Percentiles rank a stretch among this genome's conserved stretches.
These are phyloP conservation scores for Melampsora larici-populina DNA, from an alignment of 1,284 basidiomycete species.

Conservation along the genomic window DNA sequence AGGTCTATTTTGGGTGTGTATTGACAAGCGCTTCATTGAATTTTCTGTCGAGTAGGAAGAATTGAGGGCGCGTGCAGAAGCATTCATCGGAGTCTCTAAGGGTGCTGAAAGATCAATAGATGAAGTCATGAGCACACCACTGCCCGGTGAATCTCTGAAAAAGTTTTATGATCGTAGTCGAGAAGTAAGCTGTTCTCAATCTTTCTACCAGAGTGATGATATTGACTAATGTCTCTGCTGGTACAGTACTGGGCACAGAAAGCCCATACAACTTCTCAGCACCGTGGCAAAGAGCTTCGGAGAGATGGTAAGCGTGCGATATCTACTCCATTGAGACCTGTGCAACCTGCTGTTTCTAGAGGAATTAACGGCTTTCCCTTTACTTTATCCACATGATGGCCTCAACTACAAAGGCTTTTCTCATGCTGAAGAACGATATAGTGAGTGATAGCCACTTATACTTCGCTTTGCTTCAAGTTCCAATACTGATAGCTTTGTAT, in stretches of 20 bases:
- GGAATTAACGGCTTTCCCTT: slow-evolving; percentile 26
- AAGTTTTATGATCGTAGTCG: slow-evolving; percentile 70
- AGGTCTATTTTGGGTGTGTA: background rate
- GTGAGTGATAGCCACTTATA: slow-evolving; percentile 53
- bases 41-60: slow-evolving; percentile 56
- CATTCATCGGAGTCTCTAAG: slow-evolving; percentile 71
- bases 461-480: background rate
- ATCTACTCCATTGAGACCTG: no score
- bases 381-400: background rate
- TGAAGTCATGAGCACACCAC: slow-evolving; percentile 74
- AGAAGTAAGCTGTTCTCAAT: slow-evolving; percentile 49
- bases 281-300: slow-evolving; percentile 74
- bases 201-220: background rate
- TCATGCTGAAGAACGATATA: slow-evolving; percentile 67
- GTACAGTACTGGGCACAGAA: slow-evolving; percentile 69
- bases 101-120: slow-evolving; percentile 65
- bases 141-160: slow-evolving; percentile 81
- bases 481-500: background rate
- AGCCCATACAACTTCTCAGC: slow-evolving; percentile 63
- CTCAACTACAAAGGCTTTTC: slow-evolving; percentile 58
- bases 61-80: slow-evolving; percentile 64
- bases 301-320: slow-evolving; percentile 61
- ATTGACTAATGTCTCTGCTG: background rate
- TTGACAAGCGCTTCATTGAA: background rate
- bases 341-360: slow-evolving; percentile 45